phyloP scores from a whole-genome alignment of 1,284 basidiomycete genomes.

The Farysia itapuensis region DNA sequence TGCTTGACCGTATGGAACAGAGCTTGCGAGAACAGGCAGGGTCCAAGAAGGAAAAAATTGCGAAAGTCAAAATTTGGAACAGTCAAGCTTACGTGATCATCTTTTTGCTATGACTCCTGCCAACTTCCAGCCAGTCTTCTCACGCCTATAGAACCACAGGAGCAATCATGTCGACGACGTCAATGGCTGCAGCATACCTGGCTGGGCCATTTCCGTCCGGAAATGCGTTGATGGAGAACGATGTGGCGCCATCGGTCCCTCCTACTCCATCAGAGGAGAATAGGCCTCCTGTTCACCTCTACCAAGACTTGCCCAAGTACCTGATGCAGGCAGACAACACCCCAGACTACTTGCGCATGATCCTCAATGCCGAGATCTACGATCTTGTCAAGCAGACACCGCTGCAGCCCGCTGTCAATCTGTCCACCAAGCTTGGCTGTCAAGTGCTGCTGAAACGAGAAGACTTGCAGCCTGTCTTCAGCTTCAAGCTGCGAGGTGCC shows the following conservation, averaged over 20 bases:
- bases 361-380: constrained; percentile 90
- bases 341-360: constrained; percentile 91
- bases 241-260: constrained; percentile 12
- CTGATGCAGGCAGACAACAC: constrained; percentile 70
- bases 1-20: no score
- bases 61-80: no score
- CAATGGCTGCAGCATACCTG: constrained; percentile 19
- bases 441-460: constrained; percentile 93
- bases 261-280: constrained; percentile 15
- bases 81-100: no score
- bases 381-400: constrained; percentile 91
- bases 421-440: constrained; percentile 84
- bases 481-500: constrained; percentile 89
- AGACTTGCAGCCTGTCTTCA: constrained; percentile 95
- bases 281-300: constrained; percentile 58
- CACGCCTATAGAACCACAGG: no score
- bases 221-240: constrained; percentile 24
- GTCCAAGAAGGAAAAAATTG: no score
- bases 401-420: constrained; percentile 78
- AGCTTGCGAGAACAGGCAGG: no score
- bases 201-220: constrained; percentile 31
- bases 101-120: no score
- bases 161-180: no score
- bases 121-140: no score
- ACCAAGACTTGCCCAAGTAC: constrained; percentile 71